These are phyloP conservation scores for Limonium bicolor DNA, from an alignment of 148 eudicot genomes.

Conservation along the genomic window DNA sequence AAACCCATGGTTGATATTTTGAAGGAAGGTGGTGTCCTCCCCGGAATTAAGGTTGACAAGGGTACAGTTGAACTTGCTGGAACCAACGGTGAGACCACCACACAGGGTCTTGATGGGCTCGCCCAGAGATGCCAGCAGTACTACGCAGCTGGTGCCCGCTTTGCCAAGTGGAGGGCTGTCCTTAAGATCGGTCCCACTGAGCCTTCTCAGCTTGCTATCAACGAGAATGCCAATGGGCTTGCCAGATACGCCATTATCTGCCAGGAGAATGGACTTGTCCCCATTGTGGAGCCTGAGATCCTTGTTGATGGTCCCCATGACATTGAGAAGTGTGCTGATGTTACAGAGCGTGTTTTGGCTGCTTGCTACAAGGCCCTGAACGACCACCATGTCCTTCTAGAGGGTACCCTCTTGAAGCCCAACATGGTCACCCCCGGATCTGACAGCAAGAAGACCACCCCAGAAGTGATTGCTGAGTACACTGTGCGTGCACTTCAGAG, in stretches of 20 bases:
- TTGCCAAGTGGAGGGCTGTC: slow-evolving; percentile 85
- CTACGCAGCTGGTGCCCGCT: slow-evolving; percentile 69
- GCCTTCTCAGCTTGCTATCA: slow-evolving; percentile 72
- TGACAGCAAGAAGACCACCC: slow-evolving; percentile 57
- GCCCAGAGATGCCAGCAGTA: slow-evolving; percentile 60
- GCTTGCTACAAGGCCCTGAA: slow-evolving; percentile 87
- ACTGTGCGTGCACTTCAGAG: slow-evolving; percentile 76
- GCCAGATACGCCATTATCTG: slow-evolving; percentile 92
- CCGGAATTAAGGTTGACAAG: slow-evolving; percentile 95
- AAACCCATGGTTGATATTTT: slow-evolving; percentile 78
- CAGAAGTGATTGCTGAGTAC: slow-evolving; percentile 74
- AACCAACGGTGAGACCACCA: slow-evolving; percentile 82
- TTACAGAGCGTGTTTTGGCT: slow-evolving; percentile 82
- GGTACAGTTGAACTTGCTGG: slow-evolving; percentile 81
- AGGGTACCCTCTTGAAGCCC: slow-evolving; percentile 82
- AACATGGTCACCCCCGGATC: slow-evolving; percentile 98
- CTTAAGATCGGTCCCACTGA: slow-evolving; percentile 65
- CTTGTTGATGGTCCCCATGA: slow-evolving; percentile 72
- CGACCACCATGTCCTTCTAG: slow-evolving; percentile 84
- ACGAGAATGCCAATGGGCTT: slow-evolving; percentile 82
- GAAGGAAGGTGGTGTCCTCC: slow-evolving; percentile 75
- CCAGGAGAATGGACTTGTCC: slow-evolving; percentile 81
- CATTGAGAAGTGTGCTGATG: slow-evolving; percentile 69
- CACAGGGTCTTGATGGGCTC: slow-evolving; percentile 80
- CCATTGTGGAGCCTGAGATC: slow-evolving; percentile 95